Percentiles rank a stretch among this genome's conserved stretches.
These are phyloP conservation scores for Kurtzmaniella fragi DNA, from an alignment of 805 yeast genomes.

Conservation along the genomic window DNA sequence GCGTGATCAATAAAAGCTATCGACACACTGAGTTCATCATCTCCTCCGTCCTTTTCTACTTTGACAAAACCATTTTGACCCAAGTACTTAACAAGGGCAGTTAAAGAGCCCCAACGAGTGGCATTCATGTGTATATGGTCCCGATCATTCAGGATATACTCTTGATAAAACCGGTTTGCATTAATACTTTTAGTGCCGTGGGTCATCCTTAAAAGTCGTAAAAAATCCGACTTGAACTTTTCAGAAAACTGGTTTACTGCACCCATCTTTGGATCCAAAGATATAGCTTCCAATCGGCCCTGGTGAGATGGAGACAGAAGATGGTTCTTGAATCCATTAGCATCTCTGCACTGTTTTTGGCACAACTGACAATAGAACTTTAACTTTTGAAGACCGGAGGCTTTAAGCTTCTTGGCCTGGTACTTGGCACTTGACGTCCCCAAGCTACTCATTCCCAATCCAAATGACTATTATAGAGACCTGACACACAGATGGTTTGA, in stretches of 20 bases:
- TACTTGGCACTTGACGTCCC: constrained; percentile 44
- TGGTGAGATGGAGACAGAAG: constrained; percentile 76
- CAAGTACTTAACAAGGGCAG: constrained; percentile 61
- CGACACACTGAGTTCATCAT: constrained; percentile 30
- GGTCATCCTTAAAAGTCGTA: constrained; percentile 52
- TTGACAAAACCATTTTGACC: constrained; percentile 52
- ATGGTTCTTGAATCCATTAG: constrained; percentile 91
- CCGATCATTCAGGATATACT: constrained; percentile 67
- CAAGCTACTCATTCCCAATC: too few species aligned
- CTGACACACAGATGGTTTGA: too few species aligned
- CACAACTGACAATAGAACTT: constrained; percentile 90
- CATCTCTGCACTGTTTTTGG: constrained; percentile 90
- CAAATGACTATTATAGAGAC: too few species aligned
- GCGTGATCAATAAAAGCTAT: constrained; percentile 35
- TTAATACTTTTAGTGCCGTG: constrained; percentile 81
- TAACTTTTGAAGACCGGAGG: constrained; percentile 80
- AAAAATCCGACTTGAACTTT: constrained; percentile 59
- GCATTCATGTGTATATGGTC: constrained; percentile 90
- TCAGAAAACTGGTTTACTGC: constrained; percentile 57
- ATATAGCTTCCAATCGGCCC: constrained; percentile 39
- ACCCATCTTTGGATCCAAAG: constrained; percentile 36
- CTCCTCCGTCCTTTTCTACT: constrained; percentile 31
- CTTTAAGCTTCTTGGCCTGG: constrained; percentile 70
- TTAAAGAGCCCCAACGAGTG: constrained; percentile 70
- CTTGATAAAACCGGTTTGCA: constrained; percentile 87